Base-by-base conservation (phyloP, 129 eudicot species). In the Lactuca sativa region DNA sequence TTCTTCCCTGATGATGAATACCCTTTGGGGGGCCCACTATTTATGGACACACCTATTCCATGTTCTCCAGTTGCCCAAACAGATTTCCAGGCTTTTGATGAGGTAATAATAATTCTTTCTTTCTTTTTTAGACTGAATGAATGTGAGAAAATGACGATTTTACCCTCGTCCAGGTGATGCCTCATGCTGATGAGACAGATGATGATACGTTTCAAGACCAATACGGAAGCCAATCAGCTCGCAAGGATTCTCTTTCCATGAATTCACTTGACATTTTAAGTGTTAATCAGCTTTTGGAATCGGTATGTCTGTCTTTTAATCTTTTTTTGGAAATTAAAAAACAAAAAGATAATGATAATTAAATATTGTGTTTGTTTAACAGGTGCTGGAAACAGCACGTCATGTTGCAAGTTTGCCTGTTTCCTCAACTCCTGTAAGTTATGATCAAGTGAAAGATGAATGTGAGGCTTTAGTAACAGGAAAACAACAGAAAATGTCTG, bases 341-440 rank as follows among this genome's bases (percentile, higher is more conserved):
- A 25, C 2, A 25, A 25, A 25, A 25, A 0, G 2, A 25, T 25
- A 25, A 25, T 25, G 12, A 10, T 47, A 13, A 43, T 47, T 61
- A 36, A 48, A 51, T 49, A 62, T 61, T 33, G 32, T 67, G 21
- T 72, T 60, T 9, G 33, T 40, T 59, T 34, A 34, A 59, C 67
- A 89, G 96, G 96, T 89, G 25, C 62, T 83, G 61, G 96, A 89
- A 79, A 89, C 96, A 12, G 96, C 96, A 7, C 88, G 85, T 59
- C 84, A 89, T 72, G 96, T 89, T 51, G 92, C 89, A 31, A 89
- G 92, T 80, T 77, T 76, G 34, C 88, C 92, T 1, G 67, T 75
- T 66, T 86, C 92, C 9, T 67, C 85, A 9, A 72, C 82, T 5
- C 87, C 89, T 10, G 73, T 82, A 48, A 82, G 84, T 14, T 89